phyloP scores from a whole-genome alignment of 352 stramenopile genomes.

The Pythium inflatum region DNA sequence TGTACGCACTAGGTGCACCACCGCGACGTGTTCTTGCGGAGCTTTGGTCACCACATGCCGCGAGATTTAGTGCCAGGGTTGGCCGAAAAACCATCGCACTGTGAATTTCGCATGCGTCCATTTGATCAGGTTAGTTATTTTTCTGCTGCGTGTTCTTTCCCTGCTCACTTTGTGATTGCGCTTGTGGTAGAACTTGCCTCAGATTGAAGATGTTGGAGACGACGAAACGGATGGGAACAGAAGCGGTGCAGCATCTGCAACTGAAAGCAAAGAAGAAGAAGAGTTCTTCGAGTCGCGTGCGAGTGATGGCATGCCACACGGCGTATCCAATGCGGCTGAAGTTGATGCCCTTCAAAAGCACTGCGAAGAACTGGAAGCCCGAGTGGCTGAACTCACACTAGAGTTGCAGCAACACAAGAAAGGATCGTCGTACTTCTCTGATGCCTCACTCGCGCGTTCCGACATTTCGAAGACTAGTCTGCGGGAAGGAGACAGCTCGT shows the following conservation, averaged over 20 bases:
- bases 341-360: constrained; percentile 63
- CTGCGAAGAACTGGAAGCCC: constrained; percentile 72
- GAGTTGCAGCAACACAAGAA: constrained; percentile 80
- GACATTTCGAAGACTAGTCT: constrained; percentile 74
- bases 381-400: constrained; percentile 60
- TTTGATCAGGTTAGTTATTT: constrained; percentile 61
- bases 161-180: background rate
- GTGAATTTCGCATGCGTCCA: constrained; percentile 85
- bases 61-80: constrained; percentile 82
- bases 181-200: constrained; percentile 52
- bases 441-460: constrained; percentile 64
- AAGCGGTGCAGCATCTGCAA: constrained; percentile 6
- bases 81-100: constrained; percentile 87
- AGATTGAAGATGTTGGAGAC: constrained; percentile 49
- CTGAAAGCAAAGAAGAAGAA: constrained; percentile 32
- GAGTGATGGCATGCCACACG: constrained; percentile 16
- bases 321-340: constrained; percentile 29
- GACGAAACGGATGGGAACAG: constrained; percentile 2
- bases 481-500: constrained; percentile 71
- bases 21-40: constrained; percentile 74
- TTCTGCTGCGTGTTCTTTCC: background rate
- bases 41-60: constrained; percentile 80
- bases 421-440: constrained; percentile 71
- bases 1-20: constrained; percentile 51
- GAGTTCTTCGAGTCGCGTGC: constrained; percentile 32